phyloP scores from a whole-genome alignment of 2,329 filamentous ascomycete genomes.

The Trichothecium sympodiale region DNA sequence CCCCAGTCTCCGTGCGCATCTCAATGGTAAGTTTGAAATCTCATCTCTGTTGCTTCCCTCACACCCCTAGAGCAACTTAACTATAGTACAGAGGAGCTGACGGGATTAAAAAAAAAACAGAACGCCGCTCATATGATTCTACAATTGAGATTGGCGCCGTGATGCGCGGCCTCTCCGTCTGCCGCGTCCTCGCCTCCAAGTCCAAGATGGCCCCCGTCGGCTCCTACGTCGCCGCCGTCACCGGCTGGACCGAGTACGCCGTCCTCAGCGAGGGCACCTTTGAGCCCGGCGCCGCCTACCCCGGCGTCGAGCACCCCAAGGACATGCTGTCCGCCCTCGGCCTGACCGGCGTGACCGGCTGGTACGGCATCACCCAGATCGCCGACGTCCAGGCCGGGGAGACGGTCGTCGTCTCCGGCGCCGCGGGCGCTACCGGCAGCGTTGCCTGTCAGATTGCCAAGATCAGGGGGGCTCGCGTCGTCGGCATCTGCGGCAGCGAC shows the following conservation, averaged over 20 bases:
- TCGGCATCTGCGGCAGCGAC: conserved; percentile 55
- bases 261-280: conserved; percentile 43
- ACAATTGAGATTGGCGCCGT: conserved; percentile 56
- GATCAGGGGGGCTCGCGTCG: conserved; percentile 50
- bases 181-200: conserved; percentile 51
- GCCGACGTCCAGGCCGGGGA: conserved; percentile 58
- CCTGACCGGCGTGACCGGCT: conserved; percentile 62
- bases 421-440: conserved; percentile 67
- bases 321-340: conserved; percentile 54
- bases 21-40: conserved; percentile 38
- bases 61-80: no score
- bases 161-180: conserved; percentile 55
- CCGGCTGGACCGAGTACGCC: conserved; percentile 58
- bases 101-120: neutral
- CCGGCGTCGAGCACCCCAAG: conserved; percentile 31
- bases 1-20: conserved; percentile 66
- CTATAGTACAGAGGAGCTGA: neutral
- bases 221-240: conserved; percentile 40
- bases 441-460: conserved; percentile 72
- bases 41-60: no score
- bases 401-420: conserved; percentile 66
- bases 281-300: conserved; percentile 27
- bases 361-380: conserved; percentile 61
- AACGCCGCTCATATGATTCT: conserved; percentile 47
- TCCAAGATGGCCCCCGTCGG: conserved; percentile 42